phyloP scores from a whole-genome alignment of 73 alveolate species.

The Stentor roeselii region DNA sequence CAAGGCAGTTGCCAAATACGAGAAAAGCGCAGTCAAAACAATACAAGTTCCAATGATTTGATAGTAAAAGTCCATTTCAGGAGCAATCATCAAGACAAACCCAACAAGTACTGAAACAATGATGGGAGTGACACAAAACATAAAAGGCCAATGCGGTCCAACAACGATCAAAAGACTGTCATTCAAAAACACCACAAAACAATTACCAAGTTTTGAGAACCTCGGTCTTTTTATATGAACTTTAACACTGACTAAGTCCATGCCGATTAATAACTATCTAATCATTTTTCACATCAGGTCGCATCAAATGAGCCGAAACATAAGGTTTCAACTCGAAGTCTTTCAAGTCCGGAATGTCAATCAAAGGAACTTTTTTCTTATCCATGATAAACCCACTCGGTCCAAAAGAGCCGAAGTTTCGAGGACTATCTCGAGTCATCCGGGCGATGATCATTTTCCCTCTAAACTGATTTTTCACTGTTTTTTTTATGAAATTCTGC shows the following conservation, averaged over 20 bases:
- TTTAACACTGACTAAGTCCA: background rate
- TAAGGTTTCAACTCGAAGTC: slow-evolving; percentile 21
- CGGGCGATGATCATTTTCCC: background rate
- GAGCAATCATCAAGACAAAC: background rate
- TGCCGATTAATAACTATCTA: no score
- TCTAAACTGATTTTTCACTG: background rate
- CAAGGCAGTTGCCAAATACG: background rate
- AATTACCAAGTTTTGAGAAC: background rate
- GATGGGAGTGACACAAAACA: slow-evolving; percentile 25
- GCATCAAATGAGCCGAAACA: slow-evolving; percentile 1
- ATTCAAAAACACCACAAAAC: slow-evolving; percentile 10
- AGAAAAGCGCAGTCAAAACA: background rate
- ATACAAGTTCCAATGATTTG: background rate
- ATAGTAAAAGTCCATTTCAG: background rate
- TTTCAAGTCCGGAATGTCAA: slow-evolving; percentile 1
- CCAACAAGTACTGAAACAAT: slow-evolving; percentile 26
- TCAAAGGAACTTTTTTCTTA: background rate
- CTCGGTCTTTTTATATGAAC: background rate
- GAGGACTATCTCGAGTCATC: background rate
- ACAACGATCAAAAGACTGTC: slow-evolving; percentile 32
- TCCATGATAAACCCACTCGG: background rate
- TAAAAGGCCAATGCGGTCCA: slow-evolving; percentile 63
- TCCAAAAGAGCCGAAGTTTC: background rate
- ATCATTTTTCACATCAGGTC: background rate
- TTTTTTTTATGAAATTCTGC: background rate